Conservation (phyloP, 2,329 filamentous ascomycete species). For the Stachybotrys echinatus region DNA sequence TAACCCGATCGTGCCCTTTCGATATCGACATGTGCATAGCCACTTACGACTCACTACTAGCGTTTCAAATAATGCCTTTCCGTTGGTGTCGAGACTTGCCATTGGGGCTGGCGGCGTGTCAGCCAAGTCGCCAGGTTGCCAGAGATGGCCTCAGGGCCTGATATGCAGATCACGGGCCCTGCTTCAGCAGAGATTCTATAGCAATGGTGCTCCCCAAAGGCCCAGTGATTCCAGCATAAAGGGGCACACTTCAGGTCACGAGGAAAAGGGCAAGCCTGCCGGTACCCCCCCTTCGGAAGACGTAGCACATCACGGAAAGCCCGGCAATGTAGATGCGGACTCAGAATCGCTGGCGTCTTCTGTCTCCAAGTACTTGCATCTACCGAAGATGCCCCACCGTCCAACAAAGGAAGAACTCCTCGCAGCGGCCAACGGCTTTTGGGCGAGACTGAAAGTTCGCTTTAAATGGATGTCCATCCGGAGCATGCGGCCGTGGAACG, state of each 20-base stretch:
- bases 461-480: slow-evolving; percentile 98
- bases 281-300: neutral
- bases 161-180: no score
- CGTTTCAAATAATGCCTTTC: neutral
- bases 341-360: slow-evolving; percentile 42
- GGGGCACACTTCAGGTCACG: neutral
- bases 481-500: slow-evolving; percentile 89
- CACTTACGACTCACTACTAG: neutral
- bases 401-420: slow-evolving; percentile 92
- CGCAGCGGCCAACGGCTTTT: slow-evolving; percentile 86
- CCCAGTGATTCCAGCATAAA: neutral
- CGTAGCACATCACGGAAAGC: slow-evolving; percentile 4
- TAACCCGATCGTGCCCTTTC: neutral
- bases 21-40: neutral
- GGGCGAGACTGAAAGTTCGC: slow-evolving; percentile 80
- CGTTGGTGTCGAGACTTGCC: neutral
- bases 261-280: neutral
- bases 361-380: slow-evolving; percentile 54
- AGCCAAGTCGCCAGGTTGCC: neutral
- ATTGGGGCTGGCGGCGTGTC: neutral
- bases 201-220: neutral
- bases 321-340: slow-evolving; percentile 10
- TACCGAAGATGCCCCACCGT: slow-evolving; percentile 69
- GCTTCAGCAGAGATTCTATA: neutral
- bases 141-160: neutral